Percentiles rank a stretch among this genome's conserved stretches.
These are phyloP conservation scores for Talaromyces islandicus DNA, from an alignment of 2,329 filamentous ascomycete species.

Conservation along the genomic window DNA sequence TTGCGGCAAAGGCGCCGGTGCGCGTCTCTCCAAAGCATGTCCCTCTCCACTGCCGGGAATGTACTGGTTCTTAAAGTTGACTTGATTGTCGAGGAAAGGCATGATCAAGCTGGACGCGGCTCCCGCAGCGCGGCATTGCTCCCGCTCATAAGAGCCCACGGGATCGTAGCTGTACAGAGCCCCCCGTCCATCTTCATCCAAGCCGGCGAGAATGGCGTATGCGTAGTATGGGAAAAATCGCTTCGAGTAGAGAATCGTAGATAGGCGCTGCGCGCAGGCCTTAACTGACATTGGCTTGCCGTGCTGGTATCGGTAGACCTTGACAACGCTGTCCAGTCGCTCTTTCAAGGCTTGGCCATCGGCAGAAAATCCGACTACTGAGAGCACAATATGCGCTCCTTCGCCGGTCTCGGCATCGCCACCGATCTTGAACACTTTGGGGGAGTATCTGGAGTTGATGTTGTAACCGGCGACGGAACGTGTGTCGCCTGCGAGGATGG, in stretches of 20 bases:
- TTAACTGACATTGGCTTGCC: constrained; percentile 93
- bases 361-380: constrained; percentile 91
- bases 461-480: constrained; percentile 93
- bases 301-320: constrained; percentile 98
- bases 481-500: constrained; percentile 95
- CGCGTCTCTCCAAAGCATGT: constrained; percentile 63
- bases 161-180: constrained; percentile 97
- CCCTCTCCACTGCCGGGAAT: constrained; percentile 78
- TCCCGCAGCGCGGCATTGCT: constrained; percentile 90
- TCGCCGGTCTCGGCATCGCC: constrained; percentile 80
- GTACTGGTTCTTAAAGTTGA: constrained; percentile 99
- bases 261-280: constrained; percentile 89
- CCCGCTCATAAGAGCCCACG: constrained; percentile 93
- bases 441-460: constrained; percentile 94
- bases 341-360: constrained; percentile 93
- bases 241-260: constrained; percentile 93
- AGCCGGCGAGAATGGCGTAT: constrained; percentile 83
- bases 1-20: constrained; percentile 60
- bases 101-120: constrained; percentile 93
- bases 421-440: constrained; percentile 96
- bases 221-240: constrained; percentile 99
- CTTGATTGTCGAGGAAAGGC: constrained; percentile 98
- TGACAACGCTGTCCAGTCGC: constrained; percentile 87
- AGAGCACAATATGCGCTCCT: constrained; percentile 80
- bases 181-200: constrained; percentile 91